Conservation (phyloP, 257 asterid species). For the Fraxinus anomala region DNA sequence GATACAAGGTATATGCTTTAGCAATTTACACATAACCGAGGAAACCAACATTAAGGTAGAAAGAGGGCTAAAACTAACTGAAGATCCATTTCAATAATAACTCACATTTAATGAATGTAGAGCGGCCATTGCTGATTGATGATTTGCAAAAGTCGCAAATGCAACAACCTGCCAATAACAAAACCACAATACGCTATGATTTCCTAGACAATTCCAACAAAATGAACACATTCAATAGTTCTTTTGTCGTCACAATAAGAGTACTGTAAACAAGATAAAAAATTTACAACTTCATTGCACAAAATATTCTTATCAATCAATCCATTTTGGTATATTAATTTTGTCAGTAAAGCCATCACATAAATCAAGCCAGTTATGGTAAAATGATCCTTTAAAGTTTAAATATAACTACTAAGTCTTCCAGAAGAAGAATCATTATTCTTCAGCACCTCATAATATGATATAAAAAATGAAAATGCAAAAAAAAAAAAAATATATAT, state of each 20-base stretch:
- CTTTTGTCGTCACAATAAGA: neutral
- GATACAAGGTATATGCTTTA: slow-evolving; percentile 3
- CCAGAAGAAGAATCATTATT: neutral
- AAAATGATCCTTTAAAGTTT: neutral
- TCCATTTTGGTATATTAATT: neutral
- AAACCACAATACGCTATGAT: slow-evolving; percentile 11
- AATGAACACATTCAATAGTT: neutral
- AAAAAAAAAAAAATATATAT: too few species aligned
- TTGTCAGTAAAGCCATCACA: neutral
- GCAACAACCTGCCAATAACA: slow-evolving; percentile 78
- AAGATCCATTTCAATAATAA: slow-evolving; percentile 19
- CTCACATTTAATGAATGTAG: slow-evolving; percentile 86
- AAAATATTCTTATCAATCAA: neutral
- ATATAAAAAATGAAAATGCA: neutral
- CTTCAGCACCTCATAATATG: neutral
- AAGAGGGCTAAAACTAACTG: neutral
- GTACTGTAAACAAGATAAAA: neutral
- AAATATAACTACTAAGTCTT: neutral
- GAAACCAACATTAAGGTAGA: neutral
- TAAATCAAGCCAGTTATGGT: neutral
- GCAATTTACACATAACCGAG: slow-evolving; percentile 1
- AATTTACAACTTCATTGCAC: neutral
- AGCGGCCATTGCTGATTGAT: slow-evolving; percentile 84
- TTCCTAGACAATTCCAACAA: neutral
- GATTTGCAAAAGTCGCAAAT: slow-evolving; percentile 89